Evolutionary conservation across 139 green algal species (phyloP).

Genomic region (Volvox africanus): DNA sequence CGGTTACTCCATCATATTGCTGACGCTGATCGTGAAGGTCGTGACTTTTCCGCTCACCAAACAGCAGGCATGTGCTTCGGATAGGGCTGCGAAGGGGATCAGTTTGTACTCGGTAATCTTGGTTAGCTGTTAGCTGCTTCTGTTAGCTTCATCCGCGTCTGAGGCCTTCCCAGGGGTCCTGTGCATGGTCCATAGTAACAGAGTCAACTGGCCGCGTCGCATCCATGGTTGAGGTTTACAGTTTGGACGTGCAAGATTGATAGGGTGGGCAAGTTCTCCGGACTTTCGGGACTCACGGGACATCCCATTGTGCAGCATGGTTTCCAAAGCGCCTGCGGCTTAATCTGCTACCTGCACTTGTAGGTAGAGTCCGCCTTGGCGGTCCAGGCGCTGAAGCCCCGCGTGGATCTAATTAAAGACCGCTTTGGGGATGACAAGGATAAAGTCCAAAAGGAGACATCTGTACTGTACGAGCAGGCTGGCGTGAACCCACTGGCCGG

Average conservation of each 20-base stretch:
- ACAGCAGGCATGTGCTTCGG: slow-evolving; percentile 68
- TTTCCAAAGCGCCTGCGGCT: too few relatives aligned
- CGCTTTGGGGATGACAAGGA: slow-evolving; percentile 92
- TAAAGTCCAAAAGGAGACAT: slow-evolving; percentile 82
- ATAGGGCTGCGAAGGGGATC: background rate
- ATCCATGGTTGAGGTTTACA: too few relatives aligned
- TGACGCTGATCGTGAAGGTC: slow-evolving; percentile 81
- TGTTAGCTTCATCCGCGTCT: too few relatives aligned
- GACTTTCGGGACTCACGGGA: too few relatives aligned
- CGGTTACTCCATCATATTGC: slow-evolving; percentile 85
- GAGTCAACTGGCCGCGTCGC: too few relatives aligned
- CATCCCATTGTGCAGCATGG: too few relatives aligned
- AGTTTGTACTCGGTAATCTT: too few relatives aligned
- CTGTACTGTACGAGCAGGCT: slow-evolving; percentile 90
- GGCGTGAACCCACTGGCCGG: slow-evolving; percentile 89
- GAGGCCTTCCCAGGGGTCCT: too few relatives aligned
- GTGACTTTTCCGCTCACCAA: slow-evolving; percentile 80
- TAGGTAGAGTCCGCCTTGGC: slow-evolving; percentile 87
- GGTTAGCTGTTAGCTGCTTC: too few relatives aligned
- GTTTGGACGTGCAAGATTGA: too few relatives aligned
- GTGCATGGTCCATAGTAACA: too few relatives aligned
- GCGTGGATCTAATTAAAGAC: slow-evolving; percentile 92
- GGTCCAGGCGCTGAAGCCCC: slow-evolving; percentile 89
- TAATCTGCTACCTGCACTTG: background rate
- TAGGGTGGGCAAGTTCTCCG: too few relatives aligned